phyloP scores from a whole-genome alignment of 2,329 filamentous ascomycete species.

The Torrubiellomyces zombiae region DNA sequence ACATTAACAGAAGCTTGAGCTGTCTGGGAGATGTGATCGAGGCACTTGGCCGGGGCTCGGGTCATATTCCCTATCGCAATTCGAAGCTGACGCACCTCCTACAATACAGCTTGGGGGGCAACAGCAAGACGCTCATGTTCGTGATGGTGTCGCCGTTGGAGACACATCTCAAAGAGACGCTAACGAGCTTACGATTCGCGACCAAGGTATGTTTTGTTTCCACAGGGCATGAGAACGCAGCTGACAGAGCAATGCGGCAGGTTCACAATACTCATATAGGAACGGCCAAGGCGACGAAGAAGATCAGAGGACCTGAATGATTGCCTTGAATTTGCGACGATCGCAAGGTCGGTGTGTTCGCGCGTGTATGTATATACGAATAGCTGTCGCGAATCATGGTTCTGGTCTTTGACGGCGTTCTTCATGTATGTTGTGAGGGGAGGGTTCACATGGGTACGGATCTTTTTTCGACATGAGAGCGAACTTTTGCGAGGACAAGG shows the following conservation, averaged over 20 bases:
- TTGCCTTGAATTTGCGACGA: constrained; percentile 9
- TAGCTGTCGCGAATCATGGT: too few relatives aligned
- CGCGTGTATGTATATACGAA: too few relatives aligned
- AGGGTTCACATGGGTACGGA: too few relatives aligned
- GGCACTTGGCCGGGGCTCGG: constrained; percentile 68
- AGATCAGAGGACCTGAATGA: constrained; percentile 28
- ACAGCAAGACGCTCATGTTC: constrained; percentile 97
- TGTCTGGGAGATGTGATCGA: constrained; percentile 91
- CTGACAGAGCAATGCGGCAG: constrained; percentile 21
- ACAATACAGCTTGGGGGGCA: constrained; percentile 86
- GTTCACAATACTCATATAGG: constrained; percentile 86
- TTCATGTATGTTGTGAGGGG: too few relatives aligned
- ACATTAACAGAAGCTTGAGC: constrained; percentile 89
- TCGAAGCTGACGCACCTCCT: constrained; percentile 93
- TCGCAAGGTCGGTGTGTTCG: too few relatives aligned
- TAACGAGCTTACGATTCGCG: constrained; percentile 90
- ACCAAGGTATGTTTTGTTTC: constrained; percentile 51
- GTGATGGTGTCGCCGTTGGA: constrained; percentile 93
- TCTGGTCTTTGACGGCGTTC: too few relatives aligned
- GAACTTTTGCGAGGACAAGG: too few relatives aligned
- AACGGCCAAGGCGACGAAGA: constrained; percentile 63
- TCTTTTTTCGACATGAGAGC: too few relatives aligned
- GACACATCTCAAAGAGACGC: constrained; percentile 77
- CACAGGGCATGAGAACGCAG: too few relatives aligned
- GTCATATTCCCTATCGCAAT: constrained; percentile 85